phyloP scores from a whole-genome alignment of 225 moss, liverwort and hornwort species.

The Lunularia cruciata region DNA sequence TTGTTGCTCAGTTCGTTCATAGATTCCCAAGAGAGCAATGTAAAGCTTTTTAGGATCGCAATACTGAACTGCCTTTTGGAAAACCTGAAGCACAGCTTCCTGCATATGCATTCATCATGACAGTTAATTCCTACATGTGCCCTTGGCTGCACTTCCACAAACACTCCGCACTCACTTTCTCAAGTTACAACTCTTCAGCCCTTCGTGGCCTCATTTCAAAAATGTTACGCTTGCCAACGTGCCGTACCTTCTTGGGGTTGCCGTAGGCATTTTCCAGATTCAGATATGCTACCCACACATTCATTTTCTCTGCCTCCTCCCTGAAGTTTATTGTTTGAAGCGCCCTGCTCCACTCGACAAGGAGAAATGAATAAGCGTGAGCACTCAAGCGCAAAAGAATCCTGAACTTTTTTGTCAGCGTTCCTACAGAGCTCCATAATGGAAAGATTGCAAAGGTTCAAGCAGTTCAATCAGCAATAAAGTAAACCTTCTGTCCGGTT shows the following conservation, averaged over 20 bases:
- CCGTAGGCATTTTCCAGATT: slow-evolving; percentile 97
- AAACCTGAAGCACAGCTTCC: slow-evolving; percentile 84
- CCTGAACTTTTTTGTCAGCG: too few species aligned
- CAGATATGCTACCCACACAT: slow-evolving; percentile 94
- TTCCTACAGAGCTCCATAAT: too few species aligned
- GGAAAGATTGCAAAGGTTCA: too few species aligned
- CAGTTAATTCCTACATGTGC: too few species aligned
- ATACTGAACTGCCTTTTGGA: slow-evolving; percentile 71
- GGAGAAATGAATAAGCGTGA: background rate
- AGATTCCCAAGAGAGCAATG: slow-evolving; percentile 71
- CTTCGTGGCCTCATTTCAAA: too few species aligned
- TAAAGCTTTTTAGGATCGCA: slow-evolving; percentile 90
- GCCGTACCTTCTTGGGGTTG: slow-evolving; percentile 66
- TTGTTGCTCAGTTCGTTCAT: slow-evolving; percentile 81
- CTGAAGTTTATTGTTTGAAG: slow-evolving; percentile 85
- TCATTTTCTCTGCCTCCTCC: slow-evolving; percentile 89
- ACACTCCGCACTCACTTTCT: background rate
- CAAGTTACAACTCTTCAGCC: too few species aligned
- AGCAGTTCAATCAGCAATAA: too few species aligned
- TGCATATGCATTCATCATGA: slow-evolving; percentile 31
- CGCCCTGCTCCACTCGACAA: slow-evolving; percentile 48
- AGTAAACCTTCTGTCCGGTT: too few species aligned
- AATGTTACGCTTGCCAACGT: too few species aligned
- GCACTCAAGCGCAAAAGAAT: background rate
- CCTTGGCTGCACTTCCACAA: too few species aligned